Evolutionary conservation across 164 flowering plant genomes (phyloP).

Genomic region (Piper betle): DNA sequence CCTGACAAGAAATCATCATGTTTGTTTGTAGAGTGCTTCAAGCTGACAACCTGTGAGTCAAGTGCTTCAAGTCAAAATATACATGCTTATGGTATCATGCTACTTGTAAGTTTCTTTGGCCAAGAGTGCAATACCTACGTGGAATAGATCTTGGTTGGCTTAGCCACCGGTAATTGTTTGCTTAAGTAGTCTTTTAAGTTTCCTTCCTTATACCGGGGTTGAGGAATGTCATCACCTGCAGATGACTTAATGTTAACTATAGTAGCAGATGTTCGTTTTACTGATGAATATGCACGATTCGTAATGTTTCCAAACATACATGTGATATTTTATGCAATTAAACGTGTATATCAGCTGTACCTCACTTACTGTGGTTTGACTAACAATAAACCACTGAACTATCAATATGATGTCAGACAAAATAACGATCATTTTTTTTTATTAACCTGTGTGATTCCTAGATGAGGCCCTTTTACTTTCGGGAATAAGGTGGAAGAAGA

Average conservation of each 20-base stretch:
- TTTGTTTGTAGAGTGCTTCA: conserved; percentile 55
- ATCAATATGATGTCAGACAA: background rate
- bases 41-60: conserved; percentile 49
- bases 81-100: conserved; percentile 68
- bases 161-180: too few relatives aligned
- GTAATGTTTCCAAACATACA: too few relatives aligned
- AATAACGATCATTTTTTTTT: background rate
- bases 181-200: too few relatives aligned
- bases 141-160: too few relatives aligned
- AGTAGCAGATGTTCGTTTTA: too few relatives aligned
- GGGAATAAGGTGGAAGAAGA: too few relatives aligned
- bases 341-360: background rate
- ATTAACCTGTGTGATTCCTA: background rate
- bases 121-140: too few relatives aligned
- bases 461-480: too few relatives aligned
- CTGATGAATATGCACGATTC: background rate
- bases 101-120: conserved; percentile 47
- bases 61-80: conserved; percentile 61
- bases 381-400: background rate
- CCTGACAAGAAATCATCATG: background rate
- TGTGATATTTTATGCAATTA: too few relatives aligned
- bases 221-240: background rate
- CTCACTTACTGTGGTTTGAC: background rate
- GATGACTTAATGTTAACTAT: too few relatives aligned
- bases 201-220: background rate